These are phyloP conservation scores for Colletotrichum neosansevieriae DNA, from an alignment of 2,329 filamentous ascomycete genomes.

Conservation along the genomic window DNA sequence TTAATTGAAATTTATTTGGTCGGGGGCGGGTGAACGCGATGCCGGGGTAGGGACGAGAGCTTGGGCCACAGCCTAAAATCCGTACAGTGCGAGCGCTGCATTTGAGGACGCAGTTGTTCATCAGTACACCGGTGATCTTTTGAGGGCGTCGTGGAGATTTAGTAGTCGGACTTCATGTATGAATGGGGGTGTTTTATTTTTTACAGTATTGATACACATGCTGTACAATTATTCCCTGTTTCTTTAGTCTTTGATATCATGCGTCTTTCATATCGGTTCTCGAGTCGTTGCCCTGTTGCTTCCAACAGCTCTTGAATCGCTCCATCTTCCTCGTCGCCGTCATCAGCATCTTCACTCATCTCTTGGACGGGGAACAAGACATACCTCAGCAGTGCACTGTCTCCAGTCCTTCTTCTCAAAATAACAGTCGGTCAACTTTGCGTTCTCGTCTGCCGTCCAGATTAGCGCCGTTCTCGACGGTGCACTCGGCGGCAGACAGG, in stretches of 20 bases:
- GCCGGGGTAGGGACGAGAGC: constrained; percentile 15
- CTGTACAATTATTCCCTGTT: not conserved
- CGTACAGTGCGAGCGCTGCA: constrained; percentile 17
- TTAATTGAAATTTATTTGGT: constrained; percentile 33
- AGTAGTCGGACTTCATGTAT: not conserved
- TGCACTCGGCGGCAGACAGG: not conserved
- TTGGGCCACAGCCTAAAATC: constrained; percentile 21
- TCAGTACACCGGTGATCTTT: constrained; percentile 12
- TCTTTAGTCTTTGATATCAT: constrained; percentile 37
- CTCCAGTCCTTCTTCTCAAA: constrained; percentile 98
- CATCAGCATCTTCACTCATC: constrained; percentile 3
- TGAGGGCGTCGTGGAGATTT: not conserved
- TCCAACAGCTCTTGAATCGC: constrained; percentile 91
- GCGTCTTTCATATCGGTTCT: constrained; percentile 83
- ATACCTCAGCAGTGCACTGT: constrained; percentile 86
- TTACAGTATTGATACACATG: not conserved
- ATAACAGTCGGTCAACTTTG: constrained; percentile 93
- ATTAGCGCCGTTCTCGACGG: constrained; percentile 14
- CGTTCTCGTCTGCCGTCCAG: constrained; percentile 78
- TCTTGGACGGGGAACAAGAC: constrained; percentile 49
- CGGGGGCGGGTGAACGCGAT: constrained; percentile 31
- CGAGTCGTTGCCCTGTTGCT: constrained; percentile 85
- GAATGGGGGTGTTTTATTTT: not conserved
- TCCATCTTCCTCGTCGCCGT: constrained; percentile 76
- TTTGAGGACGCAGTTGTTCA: not conserved